These are phyloP conservation scores for Candida patagonica DNA, from an alignment of 805 yeast species.

Conservation along the genomic window DNA sequence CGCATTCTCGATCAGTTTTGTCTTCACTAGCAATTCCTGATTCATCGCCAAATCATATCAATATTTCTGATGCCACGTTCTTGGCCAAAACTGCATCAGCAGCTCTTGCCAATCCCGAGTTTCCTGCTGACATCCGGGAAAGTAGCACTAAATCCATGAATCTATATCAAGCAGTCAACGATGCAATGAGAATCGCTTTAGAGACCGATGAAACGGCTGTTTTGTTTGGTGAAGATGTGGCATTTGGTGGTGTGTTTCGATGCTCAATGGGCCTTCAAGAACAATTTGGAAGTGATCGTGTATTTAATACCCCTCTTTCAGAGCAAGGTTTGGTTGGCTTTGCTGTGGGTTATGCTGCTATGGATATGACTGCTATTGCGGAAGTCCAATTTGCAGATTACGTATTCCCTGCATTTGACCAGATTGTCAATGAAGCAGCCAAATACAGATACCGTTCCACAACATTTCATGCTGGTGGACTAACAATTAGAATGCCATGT, in stretches of 20 bases:
- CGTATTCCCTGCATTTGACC: slow-evolving; percentile 96
- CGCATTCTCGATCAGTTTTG: not conserved
- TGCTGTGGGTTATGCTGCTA: slow-evolving; percentile 80
- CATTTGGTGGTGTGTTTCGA: slow-evolving; percentile 93
- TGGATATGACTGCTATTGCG: slow-evolving; percentile 83
- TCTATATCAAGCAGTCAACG: slow-evolving; percentile 62
- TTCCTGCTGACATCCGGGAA: slow-evolving; percentile 10
- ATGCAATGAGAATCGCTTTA: slow-evolving; percentile 78
- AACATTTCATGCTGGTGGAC: slow-evolving; percentile 81
- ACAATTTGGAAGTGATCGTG: slow-evolving; percentile 78
- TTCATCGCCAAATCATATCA: slow-evolving; percentile 17
- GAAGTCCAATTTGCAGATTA: slow-evolving; percentile 95
- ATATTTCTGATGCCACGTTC: slow-evolving; percentile 21
- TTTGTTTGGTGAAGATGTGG: slow-evolving; percentile 92
- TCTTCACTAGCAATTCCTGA: slow-evolving; percentile 6
- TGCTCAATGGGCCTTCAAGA: slow-evolving; percentile 84
- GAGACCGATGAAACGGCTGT: slow-evolving; percentile 87
- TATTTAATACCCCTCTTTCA: slow-evolving; percentile 85
- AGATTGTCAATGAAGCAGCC: slow-evolving; percentile 90
- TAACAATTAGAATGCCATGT: slow-evolving; percentile 92
- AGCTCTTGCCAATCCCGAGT: slow-evolving; percentile 18
- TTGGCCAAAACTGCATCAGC: slow-evolving; percentile 16
- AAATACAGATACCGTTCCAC: slow-evolving; percentile 93
- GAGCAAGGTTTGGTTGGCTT: slow-evolving; percentile 92
- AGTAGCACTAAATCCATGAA: slow-evolving; percentile 24